Base-by-base conservation (phyloP, 2,329 filamentous ascomycete species). In the Claviceps arundinis region DNA sequence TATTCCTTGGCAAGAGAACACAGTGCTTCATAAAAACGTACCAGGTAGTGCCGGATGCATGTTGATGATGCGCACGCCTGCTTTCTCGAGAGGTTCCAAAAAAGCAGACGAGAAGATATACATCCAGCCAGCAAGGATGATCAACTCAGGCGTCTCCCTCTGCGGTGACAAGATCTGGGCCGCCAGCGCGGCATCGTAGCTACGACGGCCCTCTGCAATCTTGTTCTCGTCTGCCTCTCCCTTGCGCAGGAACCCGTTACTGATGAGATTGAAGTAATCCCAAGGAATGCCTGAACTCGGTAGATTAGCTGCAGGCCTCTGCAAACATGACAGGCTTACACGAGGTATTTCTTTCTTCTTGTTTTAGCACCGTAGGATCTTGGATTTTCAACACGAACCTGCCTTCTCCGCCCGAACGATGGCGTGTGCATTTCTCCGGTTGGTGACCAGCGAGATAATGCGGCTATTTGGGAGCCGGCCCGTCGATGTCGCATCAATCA, bases 101-200 rank as follows among this genome's bases (percentile, higher is more conserved):
- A 94, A 93, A 1, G 73, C 70, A 2, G 73, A 72, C 0, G 81
- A 82, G 48, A 94, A 77, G 53, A 94, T 84, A 65, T 93, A 84
- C 88, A 94, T 94, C 77, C 87, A 94, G 2, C 89, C 89, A 3
- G 87, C 84, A 58, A 89, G 85, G 8, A 93, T 84, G 48, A 95
- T 80, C 51, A 95, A 68, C 51, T 90, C 79, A 0, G 89, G 88
- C 53, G 68, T 68, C 56, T 84, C 77, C 4, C 68, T 65, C 2
- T 62, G 58, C 16, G 51, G 52, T 7, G 59, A 55, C 24, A 91
- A 71, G 50, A 94, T 76, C 54, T 84, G 73, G 43, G 75, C 67
- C 0, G 87, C 86, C 56, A 95, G 73, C 44, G 87, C 86, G 14
- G 80, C 77, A 64, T 95, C 89, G 66, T 93, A 94, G 51, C 73